A percentile compares a stretch with the other conserved stretches of the same genome.
phyloP scores from a whole-genome alignment of 257 asterid species.

The Datura wrightii region DNA sequence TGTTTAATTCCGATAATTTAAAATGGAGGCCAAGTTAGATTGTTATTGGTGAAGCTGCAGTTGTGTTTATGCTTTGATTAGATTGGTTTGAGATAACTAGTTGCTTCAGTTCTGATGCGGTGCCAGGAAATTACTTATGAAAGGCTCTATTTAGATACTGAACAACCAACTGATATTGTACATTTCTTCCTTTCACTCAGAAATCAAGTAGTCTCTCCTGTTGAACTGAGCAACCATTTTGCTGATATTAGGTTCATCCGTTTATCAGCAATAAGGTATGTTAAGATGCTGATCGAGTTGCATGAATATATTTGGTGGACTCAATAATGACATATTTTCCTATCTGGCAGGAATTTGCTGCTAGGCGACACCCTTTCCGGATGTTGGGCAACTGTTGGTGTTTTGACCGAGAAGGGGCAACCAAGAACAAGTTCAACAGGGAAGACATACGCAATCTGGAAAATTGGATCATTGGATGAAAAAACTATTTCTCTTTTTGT shows the following conservation, averaged over 20 bases:
- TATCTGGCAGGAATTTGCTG: conserved; percentile 58
- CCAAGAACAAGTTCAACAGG: conserved; percentile 90
- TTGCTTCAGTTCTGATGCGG: neutral
- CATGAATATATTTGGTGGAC: neutral
- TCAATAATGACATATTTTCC: conserved; percentile 26
- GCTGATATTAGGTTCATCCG: conserved; percentile 87
- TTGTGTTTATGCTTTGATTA: neutral
- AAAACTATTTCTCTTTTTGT: conserved; percentile 67
- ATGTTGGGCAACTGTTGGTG: conserved; percentile 93
- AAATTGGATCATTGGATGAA: conserved; percentile 77
- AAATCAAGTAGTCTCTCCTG: conserved; percentile 66
- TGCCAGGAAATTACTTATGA: neutral
- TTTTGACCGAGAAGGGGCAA: conserved; percentile 68
- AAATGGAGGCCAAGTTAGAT: neutral
- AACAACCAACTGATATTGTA: neutral
- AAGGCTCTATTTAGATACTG: neutral
- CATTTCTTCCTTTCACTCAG: conserved; percentile 46
- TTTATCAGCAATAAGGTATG: conserved; percentile 81
- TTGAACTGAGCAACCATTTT: conserved; percentile 84
- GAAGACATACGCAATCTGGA: conserved; percentile 76
- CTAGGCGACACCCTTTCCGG: conserved; percentile 84
- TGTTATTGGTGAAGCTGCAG: conserved; percentile 22
- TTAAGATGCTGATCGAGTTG: conserved; percentile 6
- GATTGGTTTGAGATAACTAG: neutral
- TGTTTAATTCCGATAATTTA: neutral